phyloP scores from a whole-genome alignment of 2,329 filamentous ascomycete species.

The Alternaria viburni region DNA sequence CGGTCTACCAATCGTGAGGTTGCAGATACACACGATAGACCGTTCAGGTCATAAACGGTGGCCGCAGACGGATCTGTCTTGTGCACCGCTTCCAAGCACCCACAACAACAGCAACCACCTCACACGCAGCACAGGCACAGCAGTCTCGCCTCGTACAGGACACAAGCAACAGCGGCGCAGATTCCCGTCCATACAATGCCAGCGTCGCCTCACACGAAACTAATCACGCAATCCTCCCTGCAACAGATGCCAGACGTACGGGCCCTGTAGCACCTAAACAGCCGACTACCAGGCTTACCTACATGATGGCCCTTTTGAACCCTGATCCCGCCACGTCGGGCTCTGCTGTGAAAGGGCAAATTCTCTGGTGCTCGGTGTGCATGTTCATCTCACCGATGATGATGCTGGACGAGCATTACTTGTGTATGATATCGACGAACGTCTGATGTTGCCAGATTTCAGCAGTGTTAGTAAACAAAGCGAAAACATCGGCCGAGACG shows the following conservation, averaged over 20 bases:
- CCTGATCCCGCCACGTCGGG: constrained; percentile 34
- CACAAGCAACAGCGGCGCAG: background rate
- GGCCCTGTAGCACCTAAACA: constrained; percentile 5
- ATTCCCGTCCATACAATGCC: background rate
- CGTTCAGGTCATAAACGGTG: background rate
- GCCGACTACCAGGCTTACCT: constrained; percentile 7
- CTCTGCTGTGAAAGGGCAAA: constrained; percentile 22
- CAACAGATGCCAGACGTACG: constrained; percentile 2
- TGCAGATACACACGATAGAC: background rate
- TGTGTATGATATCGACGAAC: background rate
- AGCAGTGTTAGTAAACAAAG: constrained; percentile 21
- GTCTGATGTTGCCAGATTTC: constrained; percentile 19
- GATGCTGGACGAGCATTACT: background rate
- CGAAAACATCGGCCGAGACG: background rate
- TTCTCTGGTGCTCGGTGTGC: constrained; percentile 12
- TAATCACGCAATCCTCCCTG: constrained; percentile 9
- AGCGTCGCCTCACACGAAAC: background rate
- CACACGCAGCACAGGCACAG: background rate
- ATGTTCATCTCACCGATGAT: constrained; percentile 21
- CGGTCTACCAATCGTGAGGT: background rate
- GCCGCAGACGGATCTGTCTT: background rate
- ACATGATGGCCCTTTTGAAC: constrained; percentile 4
- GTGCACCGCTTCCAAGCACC: constrained; percentile 4
- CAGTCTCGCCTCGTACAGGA: background rate
- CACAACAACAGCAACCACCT: background rate